These are phyloP conservation scores for Rhizoctonia solani DNA, from an alignment of 1,284 basidiomycete genomes.

Conservation along the genomic window DNA sequence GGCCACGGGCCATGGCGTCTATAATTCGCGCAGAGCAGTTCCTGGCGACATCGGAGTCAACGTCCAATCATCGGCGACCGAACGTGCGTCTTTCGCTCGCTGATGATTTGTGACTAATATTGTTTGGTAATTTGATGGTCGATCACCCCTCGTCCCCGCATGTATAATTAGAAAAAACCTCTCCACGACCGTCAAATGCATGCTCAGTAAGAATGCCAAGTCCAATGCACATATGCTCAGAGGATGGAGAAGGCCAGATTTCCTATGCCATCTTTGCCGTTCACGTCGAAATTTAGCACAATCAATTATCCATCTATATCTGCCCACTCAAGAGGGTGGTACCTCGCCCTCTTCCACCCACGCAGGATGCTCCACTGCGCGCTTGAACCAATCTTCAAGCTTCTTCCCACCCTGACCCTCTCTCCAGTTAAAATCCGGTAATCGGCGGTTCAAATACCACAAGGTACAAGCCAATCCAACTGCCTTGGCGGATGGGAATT, in stretches of 20 bases:
- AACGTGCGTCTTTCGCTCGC: no score
- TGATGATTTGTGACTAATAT: no score
- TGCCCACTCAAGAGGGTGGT: constrained; percentile 8
- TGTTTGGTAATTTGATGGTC: no score
- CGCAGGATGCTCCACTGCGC: constrained; percentile 11
- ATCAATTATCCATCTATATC: not conserved
- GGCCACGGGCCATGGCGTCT: not conserved
- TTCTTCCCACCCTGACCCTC: constrained; percentile 1
- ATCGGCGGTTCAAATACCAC: constrained; percentile 18
- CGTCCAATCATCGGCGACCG: no score
- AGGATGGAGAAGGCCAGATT: no score
- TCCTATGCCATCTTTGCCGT: no score
- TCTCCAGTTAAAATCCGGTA: constrained; percentile 7
- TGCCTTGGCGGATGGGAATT: constrained; percentile 25
- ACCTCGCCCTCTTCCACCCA: constrained; percentile 30
- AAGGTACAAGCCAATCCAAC: not conserved
- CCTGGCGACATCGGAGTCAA: not conserved
- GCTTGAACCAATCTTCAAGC: constrained; percentile 8
- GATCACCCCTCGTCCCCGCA: no score
- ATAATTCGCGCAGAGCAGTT: not conserved
- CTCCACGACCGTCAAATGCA: no score
- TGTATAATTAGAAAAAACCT: no score
- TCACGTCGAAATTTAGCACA: no score
- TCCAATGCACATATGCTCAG: no score
- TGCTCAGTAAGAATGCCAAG: no score